These are phyloP conservation scores for Kentomonas sorsogonicus DNA, from an alignment of 208 protist species.

Conservation along the genomic window DNA sequence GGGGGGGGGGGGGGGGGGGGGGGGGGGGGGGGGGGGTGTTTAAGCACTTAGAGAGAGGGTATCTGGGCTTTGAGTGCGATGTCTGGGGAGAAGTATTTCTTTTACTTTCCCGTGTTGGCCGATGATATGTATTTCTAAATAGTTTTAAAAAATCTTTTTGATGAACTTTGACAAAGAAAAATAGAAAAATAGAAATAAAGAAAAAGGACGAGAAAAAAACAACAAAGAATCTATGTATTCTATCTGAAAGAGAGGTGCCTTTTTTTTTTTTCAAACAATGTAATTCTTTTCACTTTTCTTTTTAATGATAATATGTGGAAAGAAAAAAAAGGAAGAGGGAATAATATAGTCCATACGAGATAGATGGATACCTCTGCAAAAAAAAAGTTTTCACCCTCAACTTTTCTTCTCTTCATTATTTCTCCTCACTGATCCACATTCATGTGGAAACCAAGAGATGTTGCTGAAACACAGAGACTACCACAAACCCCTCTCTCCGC, in stretches of 20 bases:
- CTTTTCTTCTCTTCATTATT: too few species aligned
- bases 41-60: background rate
- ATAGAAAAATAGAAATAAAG: conserved; percentile 11
- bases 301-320: conserved; percentile 2
- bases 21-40: too few species aligned
- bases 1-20: background rate
- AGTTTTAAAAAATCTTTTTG: too few species aligned
- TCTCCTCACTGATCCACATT: too few species aligned
- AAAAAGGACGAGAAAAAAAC: conserved; percentile 5
- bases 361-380: background rate
- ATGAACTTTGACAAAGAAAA: too few species aligned
- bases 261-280: conserved; percentile 11
- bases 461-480: too few species aligned
- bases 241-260: conserved; percentile 4
- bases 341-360: background rate
- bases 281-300: background rate
- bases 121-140: too few species aligned
- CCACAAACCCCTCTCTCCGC: too few species aligned
- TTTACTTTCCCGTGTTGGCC: background rate
- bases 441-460: too few species aligned
- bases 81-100: too few species aligned
- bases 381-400: too few species aligned
- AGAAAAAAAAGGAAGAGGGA: background rate
- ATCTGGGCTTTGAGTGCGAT: background rate
- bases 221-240: conserved; percentile 8